Evolutionary conservation across 2,329 filamentous ascomycete genomes (phyloP).

Genomic region (Penicillium digitatum): DNA sequence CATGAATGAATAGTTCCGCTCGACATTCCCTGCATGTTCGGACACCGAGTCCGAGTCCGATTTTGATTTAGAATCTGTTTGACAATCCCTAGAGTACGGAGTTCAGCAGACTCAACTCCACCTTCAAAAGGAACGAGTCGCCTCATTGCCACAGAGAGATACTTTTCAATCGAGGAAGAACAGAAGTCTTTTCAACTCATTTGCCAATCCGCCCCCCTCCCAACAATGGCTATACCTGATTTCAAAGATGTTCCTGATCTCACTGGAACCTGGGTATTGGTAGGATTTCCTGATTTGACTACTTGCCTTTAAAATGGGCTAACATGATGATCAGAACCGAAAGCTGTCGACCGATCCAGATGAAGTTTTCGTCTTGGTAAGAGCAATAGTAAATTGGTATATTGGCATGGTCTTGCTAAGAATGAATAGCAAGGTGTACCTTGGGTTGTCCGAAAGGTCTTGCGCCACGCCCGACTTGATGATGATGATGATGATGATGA

Average conservation of each 20-base stretch:
- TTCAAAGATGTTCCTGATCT: constrained; percentile 7
- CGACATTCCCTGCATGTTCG: not conserved
- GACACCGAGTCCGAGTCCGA: constrained; percentile 19
- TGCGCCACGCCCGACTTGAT: constrained; percentile 14
- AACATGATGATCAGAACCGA: constrained; percentile 11
- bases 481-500: too few species aligned
- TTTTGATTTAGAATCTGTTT: not conserved
- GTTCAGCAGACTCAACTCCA: not conserved
- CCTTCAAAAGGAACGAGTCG: not conserved
- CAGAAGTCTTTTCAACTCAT: not conserved
- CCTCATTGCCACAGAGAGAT: not conserved
- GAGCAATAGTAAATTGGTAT: not conserved
- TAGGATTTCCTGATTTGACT: not conserved
- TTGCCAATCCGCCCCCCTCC: not conserved
- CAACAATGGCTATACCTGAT: constrained; percentile 4
- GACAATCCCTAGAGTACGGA: not conserved
- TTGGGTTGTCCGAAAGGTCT: constrained; percentile 14
- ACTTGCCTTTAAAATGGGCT: not conserved
- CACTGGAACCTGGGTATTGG: constrained; percentile 15
- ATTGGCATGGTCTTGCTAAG: not conserved
- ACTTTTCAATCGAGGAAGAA: too few species aligned
- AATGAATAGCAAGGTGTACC: constrained; percentile 18
- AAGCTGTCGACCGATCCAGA: constrained; percentile 19
- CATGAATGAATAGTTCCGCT: not conserved
- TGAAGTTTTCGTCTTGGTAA: constrained; percentile 16